Conservation (phyloP, 2,329 filamentous ascomycete species). For the Fusarium acutatum region DNA sequence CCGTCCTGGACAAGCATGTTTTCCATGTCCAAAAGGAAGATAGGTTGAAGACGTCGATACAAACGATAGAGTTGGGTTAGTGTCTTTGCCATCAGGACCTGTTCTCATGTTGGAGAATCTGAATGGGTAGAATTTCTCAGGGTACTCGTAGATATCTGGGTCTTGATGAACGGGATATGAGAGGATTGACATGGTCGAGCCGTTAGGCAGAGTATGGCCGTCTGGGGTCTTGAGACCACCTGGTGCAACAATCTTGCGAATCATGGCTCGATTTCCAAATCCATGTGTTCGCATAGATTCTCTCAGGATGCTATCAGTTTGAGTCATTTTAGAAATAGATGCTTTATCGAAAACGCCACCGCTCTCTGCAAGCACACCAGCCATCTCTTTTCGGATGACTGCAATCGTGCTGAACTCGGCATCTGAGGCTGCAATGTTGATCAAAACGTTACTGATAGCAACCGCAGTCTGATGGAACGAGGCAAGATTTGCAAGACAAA, state of each 20-base stretch:
- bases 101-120: conserved; percentile 50
- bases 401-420: conserved; percentile 48
- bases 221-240: conserved; percentile 45
- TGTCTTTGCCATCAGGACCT: background rate
- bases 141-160: conserved; percentile 43
- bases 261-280: conserved; percentile 41
- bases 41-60: conserved; percentile 34
- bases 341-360: conserved; percentile 49
- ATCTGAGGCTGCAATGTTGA: conserved; percentile 49
- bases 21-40: conserved; percentile 48
- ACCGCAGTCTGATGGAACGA: conserved; percentile 53
- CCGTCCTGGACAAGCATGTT: conserved; percentile 45
- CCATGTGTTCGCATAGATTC: conserved; percentile 53
- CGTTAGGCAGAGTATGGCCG: conserved; percentile 44
- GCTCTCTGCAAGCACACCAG: conserved; percentile 38
- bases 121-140: conserved; percentile 52
- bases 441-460: conserved; percentile 51
- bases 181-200: conserved; percentile 46
- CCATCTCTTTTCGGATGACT: conserved; percentile 49
- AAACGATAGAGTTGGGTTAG: background rate
- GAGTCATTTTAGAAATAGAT: conserved; percentile 47
- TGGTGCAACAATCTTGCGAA: conserved; percentile 41
- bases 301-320: conserved; percentile 52
- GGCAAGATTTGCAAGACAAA: conserved; percentile 45
- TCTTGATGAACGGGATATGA: conserved; percentile 45